Percentiles rank a stretch among this genome's conserved stretches.
phyloP scores from a whole-genome alignment of 176 grass and related monocot genomes.

The Triticum timopheevii region DNA sequence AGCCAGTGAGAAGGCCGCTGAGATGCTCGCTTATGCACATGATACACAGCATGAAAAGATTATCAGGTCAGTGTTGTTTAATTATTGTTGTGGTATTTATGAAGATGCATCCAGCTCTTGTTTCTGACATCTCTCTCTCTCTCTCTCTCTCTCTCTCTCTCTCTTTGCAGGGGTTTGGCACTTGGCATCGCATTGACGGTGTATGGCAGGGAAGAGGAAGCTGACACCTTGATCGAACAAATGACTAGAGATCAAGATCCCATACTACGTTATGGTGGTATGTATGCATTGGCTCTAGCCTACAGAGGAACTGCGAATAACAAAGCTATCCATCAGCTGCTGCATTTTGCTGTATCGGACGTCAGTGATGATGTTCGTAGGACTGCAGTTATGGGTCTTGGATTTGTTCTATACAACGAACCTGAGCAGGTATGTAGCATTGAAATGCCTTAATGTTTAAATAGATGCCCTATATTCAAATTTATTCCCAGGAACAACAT shows the following conservation, averaged over 20 bases:
- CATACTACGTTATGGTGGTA: slow-evolving; percentile 97
- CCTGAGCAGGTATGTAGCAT: slow-evolving; percentile 70
- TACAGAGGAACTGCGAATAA: slow-evolving; percentile 97
- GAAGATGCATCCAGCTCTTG: neutral
- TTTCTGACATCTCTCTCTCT: slow-evolving; percentile 31
- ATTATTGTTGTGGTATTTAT: slow-evolving; percentile 5
- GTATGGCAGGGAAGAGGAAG: slow-evolving; percentile 97
- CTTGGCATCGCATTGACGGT: slow-evolving; percentile 94
- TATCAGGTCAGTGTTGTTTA: slow-evolving; percentile 71
- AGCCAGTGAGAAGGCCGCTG: slow-evolving; percentile 77
- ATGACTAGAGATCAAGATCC: slow-evolving; percentile 99
- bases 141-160: no score
- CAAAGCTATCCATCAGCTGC: slow-evolving; percentile 96
- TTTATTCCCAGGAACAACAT: neutral
- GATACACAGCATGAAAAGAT: slow-evolving; percentile 99
- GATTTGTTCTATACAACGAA: slow-evolving; percentile 97
- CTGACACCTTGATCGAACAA: slow-evolving; percentile 94
- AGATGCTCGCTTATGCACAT: slow-evolving; percentile 98
- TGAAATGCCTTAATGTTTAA: slow-evolving; percentile 9
- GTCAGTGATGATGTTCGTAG: slow-evolving; percentile 99
- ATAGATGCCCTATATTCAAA: neutral
- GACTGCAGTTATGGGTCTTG: slow-evolving; percentile 96
- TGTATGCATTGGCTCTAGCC: slow-evolving; percentile 97
- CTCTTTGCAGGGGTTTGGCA: slow-evolving; percentile 62
- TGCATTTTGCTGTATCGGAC: slow-evolving; percentile 98